A percentile compares a stretch with the other conserved stretches of the same genome.
Conservation (phyloP, 2,329 filamentous ascomycete species). For the Sporothrix luriei region DNA sequence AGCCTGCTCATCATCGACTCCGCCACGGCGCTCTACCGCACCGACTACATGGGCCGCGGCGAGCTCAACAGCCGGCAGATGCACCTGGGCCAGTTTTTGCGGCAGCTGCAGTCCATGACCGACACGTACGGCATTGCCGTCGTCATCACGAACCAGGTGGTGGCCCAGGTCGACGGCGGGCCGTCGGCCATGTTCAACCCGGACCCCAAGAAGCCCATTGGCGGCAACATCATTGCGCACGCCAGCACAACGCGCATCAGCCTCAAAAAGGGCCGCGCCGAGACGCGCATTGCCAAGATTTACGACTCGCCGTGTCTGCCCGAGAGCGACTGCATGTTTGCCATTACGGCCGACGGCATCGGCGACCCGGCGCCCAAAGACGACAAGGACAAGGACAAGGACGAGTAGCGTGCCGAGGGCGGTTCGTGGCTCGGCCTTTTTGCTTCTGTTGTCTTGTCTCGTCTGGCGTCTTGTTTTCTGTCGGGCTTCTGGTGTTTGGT, state of each 20-base stretch:
- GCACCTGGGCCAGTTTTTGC: constrained; percentile 86
- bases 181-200: constrained; percentile 98
- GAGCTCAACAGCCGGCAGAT: constrained; percentile 93
- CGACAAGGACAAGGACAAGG: constrained; percentile 64
- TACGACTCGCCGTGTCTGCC: constrained; percentile 97
- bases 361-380: constrained; percentile 96
- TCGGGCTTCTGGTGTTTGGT: constrained; percentile 19
- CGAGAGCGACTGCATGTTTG: constrained; percentile 94
- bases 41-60: constrained; percentile 94
- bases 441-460: background rate
- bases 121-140: constrained; percentile 94
- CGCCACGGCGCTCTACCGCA: constrained; percentile 91
- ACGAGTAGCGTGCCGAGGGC: background rate
- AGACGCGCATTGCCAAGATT: constrained; percentile 98
- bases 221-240: constrained; percentile 97
- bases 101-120: constrained; percentile 74
- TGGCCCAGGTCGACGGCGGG: constrained; percentile 95
- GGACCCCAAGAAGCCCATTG: constrained; percentile 98
- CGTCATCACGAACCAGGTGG: constrained; percentile 98
- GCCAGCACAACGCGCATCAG: constrained; percentile 93
- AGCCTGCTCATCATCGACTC: constrained; percentile 95
- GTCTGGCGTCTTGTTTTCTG: background rate
- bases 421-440: background rate
- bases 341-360: constrained; percentile 96
- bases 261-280: constrained; percentile 90